Base-by-base conservation (phyloP, 2,329 filamentous ascomycete species). In the Aspergillus candidus region DNA sequence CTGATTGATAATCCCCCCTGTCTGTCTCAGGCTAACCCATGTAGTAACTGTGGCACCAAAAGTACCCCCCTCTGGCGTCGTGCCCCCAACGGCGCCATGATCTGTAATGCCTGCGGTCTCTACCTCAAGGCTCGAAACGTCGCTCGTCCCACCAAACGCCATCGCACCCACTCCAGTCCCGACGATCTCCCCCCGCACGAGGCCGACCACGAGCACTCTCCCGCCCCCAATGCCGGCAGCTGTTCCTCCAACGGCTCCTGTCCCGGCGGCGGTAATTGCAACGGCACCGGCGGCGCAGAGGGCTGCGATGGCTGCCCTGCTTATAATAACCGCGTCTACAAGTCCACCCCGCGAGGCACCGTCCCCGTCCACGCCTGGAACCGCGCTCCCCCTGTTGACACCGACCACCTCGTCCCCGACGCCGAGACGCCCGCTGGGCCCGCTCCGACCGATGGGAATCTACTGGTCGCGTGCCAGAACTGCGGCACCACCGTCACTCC, bases 401-500 rank as follows among this genome's bases (percentile, higher is more conserved):
- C 27, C 14, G 54, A 58, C 14, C 50, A 47, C 34, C 47, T 44
- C 4, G 43, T 44, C 31, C 49, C 46, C 13, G 55, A 62, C 18
- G 37, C 47, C n/a, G 63, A 66, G 30, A 31, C 51, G 13, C 41
- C 56, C 3, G 43, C 41, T 32, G 43, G 48, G 29, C 38, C 53
- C 15, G 15, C 51, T 11, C 43, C 51, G 11, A 59, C 65, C 32
- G 59, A 55, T 17, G 60, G 54, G 38, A 62, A 60, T 14, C 79
- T 88, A 17, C 81, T 95, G 15, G 89, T 94, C 52, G 90, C 93
- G 11, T 98, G 93, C 56, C 90, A 97, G 63, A 98, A 98, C 60
- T 98, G 93, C 65, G 87, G 84, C 27, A 98, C 93, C 11, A 97
- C 93, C 0, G 91, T 97, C 43, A 98, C 93, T 34, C 93, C 93